Evolutionary conservation across 768 basidiomycete genomes (phyloP).

Genomic region (Calocybe cyanea): DNA sequence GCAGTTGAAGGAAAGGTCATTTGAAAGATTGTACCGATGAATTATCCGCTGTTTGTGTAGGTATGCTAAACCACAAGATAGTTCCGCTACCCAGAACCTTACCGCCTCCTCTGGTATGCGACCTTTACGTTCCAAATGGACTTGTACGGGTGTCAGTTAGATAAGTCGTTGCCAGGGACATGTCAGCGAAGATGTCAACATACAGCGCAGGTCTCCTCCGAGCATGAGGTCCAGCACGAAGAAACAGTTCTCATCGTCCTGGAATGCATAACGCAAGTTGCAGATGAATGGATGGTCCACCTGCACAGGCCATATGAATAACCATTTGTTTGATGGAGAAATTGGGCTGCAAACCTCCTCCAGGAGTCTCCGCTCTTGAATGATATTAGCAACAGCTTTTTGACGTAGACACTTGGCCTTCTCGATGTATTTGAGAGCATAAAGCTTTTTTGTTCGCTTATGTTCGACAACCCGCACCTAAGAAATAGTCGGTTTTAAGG

Average conservation of each 20-base stretch:
- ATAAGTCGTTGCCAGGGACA: not conserved
- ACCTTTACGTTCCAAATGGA: constrained; percentile 76
- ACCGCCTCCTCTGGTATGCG: constrained; percentile 69
- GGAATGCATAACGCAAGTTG: constrained; percentile 92
- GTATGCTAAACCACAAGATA: constrained; percentile 81
- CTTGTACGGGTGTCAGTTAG: constrained; percentile 34
- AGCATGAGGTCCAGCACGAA: constrained; percentile 97
- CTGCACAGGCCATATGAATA: constrained; percentile 28
- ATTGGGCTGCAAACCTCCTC: constrained; percentile 65
- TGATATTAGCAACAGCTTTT: constrained; percentile 88
- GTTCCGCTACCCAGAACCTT: constrained; percentile 86
- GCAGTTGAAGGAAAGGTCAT: constrained; percentile 1
- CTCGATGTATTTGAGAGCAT: constrained; percentile 97
- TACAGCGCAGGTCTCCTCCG: constrained; percentile 90
- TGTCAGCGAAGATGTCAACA: constrained; percentile 26
- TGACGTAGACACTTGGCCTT: constrained; percentile 89
- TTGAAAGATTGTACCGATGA: constrained; percentile 67
- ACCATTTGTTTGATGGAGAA: constrained; percentile 6
- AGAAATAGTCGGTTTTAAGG: constrained; percentile 8
- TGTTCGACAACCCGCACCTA: constrained; percentile 97
- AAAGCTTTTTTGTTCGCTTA: constrained; percentile 87
- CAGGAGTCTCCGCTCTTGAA: constrained; percentile 87
- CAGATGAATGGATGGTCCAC: constrained; percentile 89
- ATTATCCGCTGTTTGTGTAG: constrained; percentile 91
- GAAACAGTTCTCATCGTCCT: constrained; percentile 97